These are phyloP conservation scores for Trichothecium sympodiale DNA, from an alignment of 2,329 filamentous ascomycete species.

Conservation along the genomic window DNA sequence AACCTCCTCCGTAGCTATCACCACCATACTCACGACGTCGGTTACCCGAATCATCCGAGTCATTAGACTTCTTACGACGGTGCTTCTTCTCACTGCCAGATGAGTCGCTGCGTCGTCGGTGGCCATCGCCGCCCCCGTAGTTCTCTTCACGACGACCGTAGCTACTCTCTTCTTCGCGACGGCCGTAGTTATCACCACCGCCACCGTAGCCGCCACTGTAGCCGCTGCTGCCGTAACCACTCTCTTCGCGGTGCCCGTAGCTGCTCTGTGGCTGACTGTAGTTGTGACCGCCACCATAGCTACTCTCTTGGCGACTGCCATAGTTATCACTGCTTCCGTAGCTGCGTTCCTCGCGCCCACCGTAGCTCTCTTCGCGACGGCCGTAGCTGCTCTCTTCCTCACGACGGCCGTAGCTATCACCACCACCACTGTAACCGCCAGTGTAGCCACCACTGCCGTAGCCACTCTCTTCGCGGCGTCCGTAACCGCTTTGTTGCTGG, in stretches of 20 bases:
- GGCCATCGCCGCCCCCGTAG: slow-evolving; percentile 6
- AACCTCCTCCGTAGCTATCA: slow-evolving; percentile 9
- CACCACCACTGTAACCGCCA: slow-evolving; percentile 7
- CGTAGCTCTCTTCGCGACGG: slow-evolving; percentile 3
- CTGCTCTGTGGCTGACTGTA: slow-evolving; percentile 11
- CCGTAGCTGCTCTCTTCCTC: slow-evolving; percentile 2
- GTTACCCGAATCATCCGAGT: slow-evolving; percentile 10
- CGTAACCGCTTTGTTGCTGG: slow-evolving; percentile 10
- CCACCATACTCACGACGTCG: not conserved
- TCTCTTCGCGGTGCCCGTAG: slow-evolving; percentile 7
- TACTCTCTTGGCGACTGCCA: slow-evolving; percentile 9
- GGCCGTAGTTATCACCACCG: slow-evolving; percentile 6
- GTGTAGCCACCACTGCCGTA: slow-evolving; percentile 13
- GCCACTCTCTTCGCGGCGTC: slow-evolving; percentile 10
- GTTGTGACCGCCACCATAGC: slow-evolving; percentile 10
- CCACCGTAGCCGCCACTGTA: slow-evolving; percentile 6
- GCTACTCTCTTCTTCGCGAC: slow-evolving; percentile 5
- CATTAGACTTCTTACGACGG: slow-evolving; percentile 12
- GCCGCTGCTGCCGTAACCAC: slow-evolving; percentile 13
- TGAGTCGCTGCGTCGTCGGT: not conserved
- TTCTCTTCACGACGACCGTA: slow-evolving; percentile 5
- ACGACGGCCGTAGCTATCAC: slow-evolving; percentile 2
- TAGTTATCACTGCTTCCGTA: slow-evolving; percentile 5
- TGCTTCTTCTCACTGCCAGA: not conserved
- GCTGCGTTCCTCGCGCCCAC: slow-evolving; percentile 6